Percentiles rank a stretch among this genome's conserved stretches.
Conservation (phyloP, 208 protist species). For the Leishmania tropica region DNA sequence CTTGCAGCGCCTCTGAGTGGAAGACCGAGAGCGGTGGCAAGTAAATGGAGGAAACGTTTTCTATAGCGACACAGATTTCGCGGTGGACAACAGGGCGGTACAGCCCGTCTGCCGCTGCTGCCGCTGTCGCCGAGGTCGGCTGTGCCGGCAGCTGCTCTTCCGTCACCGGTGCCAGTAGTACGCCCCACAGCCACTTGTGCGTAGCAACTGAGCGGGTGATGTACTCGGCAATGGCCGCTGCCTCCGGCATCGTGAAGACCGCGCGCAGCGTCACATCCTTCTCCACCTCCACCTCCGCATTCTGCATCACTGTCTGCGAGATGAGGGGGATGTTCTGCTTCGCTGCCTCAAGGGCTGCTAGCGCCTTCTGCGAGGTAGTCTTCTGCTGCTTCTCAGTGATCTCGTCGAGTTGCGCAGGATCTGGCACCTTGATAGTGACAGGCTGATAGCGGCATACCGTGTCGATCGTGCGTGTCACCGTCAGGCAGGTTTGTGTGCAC, state of each 20-base stretch:
- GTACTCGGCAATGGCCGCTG: conserved; percentile 55
- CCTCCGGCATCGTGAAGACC: conserved; percentile 65
- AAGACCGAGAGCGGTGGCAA: conserved; percentile 68
- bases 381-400: conserved; percentile 49
- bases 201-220: conserved; percentile 54
- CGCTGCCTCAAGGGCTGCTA: conserved; percentile 40
- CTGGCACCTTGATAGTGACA: conserved; percentile 44
- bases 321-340: conserved; percentile 44
- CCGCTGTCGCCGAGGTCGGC: conserved; percentile 7
- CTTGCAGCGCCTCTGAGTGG: conserved; percentile 40
- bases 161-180: conserved; percentile 25
- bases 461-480: conserved; percentile 40
- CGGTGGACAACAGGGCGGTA: conserved; percentile 13
- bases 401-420: conserved; percentile 45
- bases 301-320: conserved; percentile 32
- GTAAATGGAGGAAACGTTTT: conserved; percentile 44
- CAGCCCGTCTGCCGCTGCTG: background rate
- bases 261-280: conserved; percentile 53
- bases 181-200: conserved; percentile 69
- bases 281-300: conserved; percentile 38
- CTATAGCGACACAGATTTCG: conserved; percentile 21
- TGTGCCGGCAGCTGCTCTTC: conserved; percentile 24
- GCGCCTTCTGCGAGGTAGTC: conserved; percentile 59
- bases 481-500: conserved; percentile 50
- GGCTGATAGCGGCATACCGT: conserved; percentile 24